Percentiles rank a stretch among this genome's conserved stretches.
These are phyloP conservation scores for Phlegmacium glaucopus DNA, from an alignment of 768 basidiomycete species.

Conservation along the genomic window DNA sequence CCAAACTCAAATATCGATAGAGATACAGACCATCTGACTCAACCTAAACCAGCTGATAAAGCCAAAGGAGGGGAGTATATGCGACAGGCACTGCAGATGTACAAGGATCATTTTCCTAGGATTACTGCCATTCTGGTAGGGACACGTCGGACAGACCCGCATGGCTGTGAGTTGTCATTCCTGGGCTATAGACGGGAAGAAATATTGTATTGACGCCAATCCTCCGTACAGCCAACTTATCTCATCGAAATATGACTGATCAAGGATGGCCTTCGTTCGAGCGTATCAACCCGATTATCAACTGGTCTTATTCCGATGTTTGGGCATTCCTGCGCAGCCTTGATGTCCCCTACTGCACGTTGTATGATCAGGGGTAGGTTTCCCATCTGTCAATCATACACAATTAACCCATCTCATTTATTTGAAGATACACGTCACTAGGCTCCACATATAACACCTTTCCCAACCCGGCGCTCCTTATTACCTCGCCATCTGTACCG, in stretches of 20 bases:
- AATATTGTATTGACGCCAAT: neutral
- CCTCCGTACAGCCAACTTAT: constrained; percentile 54
- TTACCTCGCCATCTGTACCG: constrained; percentile 16
- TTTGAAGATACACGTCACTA: constrained; percentile 87
- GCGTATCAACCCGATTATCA: constrained; percentile 92
- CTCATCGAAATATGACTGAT: constrained; percentile 78
- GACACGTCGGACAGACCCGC: constrained; percentile 86
- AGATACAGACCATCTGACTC: constrained; percentile 18
- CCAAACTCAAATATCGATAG: neutral
- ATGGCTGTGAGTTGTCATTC: constrained; percentile 66
- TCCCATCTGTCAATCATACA: constrained; percentile 2
- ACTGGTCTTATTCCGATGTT: constrained; percentile 89
- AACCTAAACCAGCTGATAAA: constrained; percentile 42
- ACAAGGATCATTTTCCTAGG: constrained; percentile 62
- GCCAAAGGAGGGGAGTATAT: constrained; percentile 67
- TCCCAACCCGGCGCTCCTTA: constrained; percentile 82
- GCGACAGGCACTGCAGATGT: constrained; percentile 71
- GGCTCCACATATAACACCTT: constrained; percentile 95
- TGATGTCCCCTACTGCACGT: constrained; percentile 77
- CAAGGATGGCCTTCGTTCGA: constrained; percentile 86
- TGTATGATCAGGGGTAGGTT: constrained; percentile 89
- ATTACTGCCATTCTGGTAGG: constrained; percentile 87
- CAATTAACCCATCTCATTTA: neutral
- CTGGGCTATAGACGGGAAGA: neutral
- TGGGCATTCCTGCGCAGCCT: constrained; percentile 82